Base-by-base conservation (phyloP, 345 rosid genomes). In the Eucalyptus pumila region DNA sequence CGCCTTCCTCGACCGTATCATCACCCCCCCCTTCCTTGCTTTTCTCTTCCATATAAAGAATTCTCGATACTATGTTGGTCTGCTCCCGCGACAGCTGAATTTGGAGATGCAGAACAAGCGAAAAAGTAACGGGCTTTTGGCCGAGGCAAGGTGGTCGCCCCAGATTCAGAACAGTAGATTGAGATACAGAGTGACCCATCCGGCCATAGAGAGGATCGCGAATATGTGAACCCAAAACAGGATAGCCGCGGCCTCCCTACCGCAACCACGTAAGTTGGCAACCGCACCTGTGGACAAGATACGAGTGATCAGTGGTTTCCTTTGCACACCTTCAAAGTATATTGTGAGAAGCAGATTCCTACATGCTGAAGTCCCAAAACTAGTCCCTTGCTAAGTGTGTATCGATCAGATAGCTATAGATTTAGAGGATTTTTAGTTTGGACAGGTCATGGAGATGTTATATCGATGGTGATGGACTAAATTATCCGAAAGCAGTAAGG, bases 151-250 rank as follows among this genome's bases (percentile, higher is more conserved):
- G 15, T 24, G 45, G 27, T 47, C 10, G 17, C 72, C 5, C 11
- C 24, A 3, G 37, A 14, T 60, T 93, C 87, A 97, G 92, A 96
- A 98, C 89, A 98, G 97, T 87, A 98, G 80, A 94, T 93, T 95
- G 91, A 98, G 93, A 91, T 93, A 98, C 42, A 98, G 97, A n/a
- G 95, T 92, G 87, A 98, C 91, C 99, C 99, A 98, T 89, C 94
- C 98, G 48, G 99, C 99, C 99, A 97, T 97, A 80, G 99, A 95
- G 89, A 98, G 86, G 88, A 96, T 88, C 3, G 99, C 98, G 88
- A 98, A 98, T 87, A 98, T 96, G 90, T 98, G 99, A 91, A 98
- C 99, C 99, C 99, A 98, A 90, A 98, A 98, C 88, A 98, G 91
- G 49, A 96, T 95, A 45, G 99, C 98, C n/a, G 99, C 99, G 32